Evolutionary conservation across 805 yeast genomes (phyloP).

Genomic region (Candida koratica): DNA sequence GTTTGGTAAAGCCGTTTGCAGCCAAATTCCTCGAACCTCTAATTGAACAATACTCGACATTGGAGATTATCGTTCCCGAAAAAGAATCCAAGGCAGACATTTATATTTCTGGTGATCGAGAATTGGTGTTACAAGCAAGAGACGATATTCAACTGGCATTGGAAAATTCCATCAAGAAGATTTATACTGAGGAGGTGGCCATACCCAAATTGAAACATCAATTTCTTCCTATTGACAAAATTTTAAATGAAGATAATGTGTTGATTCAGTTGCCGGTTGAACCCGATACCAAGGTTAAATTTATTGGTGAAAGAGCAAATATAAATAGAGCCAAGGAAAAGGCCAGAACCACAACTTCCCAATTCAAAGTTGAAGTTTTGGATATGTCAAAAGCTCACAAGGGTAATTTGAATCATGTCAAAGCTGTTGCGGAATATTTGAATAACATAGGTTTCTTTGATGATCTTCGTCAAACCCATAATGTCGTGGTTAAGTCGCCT

Average conservation of each 20-base stretch:
- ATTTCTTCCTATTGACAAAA: slow-evolving; percentile 55
- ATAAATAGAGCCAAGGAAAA: slow-evolving; percentile 58
- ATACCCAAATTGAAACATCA: slow-evolving; percentile 70
- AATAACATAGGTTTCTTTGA: slow-evolving; percentile 46
- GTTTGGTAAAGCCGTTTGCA: slow-evolving; percentile 43
- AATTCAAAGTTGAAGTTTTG: slow-evolving; percentile 59
- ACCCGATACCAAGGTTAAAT: slow-evolving; percentile 48
- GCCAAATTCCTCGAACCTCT: slow-evolving; percentile 26
- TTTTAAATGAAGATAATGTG: slow-evolving; percentile 54
- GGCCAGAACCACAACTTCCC: slow-evolving; percentile 58
- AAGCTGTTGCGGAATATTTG: slow-evolving; percentile 66
- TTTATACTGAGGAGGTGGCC: slow-evolving; percentile 51
- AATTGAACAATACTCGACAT: slow-evolving; percentile 19
- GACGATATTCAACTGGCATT: slow-evolving; percentile 45
- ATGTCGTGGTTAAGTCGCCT: slow-evolving; percentile 39
- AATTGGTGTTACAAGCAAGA: slow-evolving; percentile 54
- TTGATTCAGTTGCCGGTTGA: slow-evolving; percentile 51
- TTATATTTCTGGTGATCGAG: slow-evolving; percentile 67
- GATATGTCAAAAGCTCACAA: slow-evolving; percentile 90
- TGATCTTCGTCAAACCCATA: slow-evolving; percentile 34
- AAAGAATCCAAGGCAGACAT: slow-evolving; percentile 37
- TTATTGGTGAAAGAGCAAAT: slow-evolving; percentile 56
- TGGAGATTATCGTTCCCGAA: slow-evolving; percentile 36
- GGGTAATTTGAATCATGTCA: slow-evolving; percentile 72
- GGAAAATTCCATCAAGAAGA: slow-evolving; percentile 39